Base-by-base conservation (phyloP, 805 yeast genomes). In the Suhomyces prunicola region DNA sequence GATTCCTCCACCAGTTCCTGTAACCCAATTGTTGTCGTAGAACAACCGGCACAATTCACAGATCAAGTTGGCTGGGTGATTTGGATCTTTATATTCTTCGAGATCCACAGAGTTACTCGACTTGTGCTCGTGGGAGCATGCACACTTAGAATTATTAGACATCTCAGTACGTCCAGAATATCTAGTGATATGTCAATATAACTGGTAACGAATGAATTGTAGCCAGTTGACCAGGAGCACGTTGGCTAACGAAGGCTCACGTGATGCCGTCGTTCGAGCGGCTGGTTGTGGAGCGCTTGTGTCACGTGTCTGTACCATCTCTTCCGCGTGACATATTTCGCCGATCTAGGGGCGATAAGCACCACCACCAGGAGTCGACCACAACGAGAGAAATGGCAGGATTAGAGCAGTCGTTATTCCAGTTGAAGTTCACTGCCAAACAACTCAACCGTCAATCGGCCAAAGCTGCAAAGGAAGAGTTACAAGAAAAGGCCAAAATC, bases 1-100 rank as follows among this genome's bases (percentile, higher is more conserved):
- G 61, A 93, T 86, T 3, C 97, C 97, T 31, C 97, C 98, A 2
- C 97, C 97, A 1, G 98, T 93, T 2, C 97, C 97, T 0, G 97
- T 86, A 60, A 90, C 93, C 97, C 97, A 91, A 48, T 88, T 87
- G 63, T 87, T 87, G 59, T 81, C 77, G 67, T 87, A 93, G 66
- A 93, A 90, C 15, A 80, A 72, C 49, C 82, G 76, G 66, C 97
- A 91, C 29, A 92, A 77, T 54, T 87, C 88, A 67, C 96, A 90
- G 56, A 92, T 89, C 60, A 88, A 73, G 62, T 87, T 85, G 2
- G 96, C 96, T 0, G 97, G 96, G 66, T 88, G 93, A 42, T 73
- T 67, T 12, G 83, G 81, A 54, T 80, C 83, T n/a, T 68, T 58
- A 2, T 81, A 77, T 31, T 52, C 52, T 33, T 33, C 36, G 36